A percentile compares a stretch with the other conserved stretches of the same genome.
phyloP scores from a whole-genome alignment of 768 basidiomycete species.

The Suillus weaverae region DNA sequence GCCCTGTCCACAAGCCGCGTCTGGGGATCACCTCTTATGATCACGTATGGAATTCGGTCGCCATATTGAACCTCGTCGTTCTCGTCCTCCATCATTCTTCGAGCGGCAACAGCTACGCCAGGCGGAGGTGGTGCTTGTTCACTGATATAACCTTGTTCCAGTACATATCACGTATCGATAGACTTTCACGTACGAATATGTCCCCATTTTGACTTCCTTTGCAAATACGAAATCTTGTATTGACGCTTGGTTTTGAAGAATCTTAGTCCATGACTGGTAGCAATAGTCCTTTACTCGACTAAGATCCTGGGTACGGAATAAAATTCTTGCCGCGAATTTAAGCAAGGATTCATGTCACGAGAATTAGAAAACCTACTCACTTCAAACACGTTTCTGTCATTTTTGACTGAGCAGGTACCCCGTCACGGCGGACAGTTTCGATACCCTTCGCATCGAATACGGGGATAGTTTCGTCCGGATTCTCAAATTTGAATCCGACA shows the following conservation, averaged over 20 bases:
- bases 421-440: slow-evolving; percentile 93
- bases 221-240: slow-evolving; percentile 95
- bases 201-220: slow-evolving; percentile 91
- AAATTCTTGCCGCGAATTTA: slow-evolving; percentile 44
- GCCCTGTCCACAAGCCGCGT: slow-evolving; percentile 74
- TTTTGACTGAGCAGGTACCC: slow-evolving; percentile 86
- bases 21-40: slow-evolving; percentile 63
- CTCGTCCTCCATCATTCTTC: slow-evolving; percentile 70
- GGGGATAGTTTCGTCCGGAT: slow-evolving; percentile 73
- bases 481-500: slow-evolving; percentile 95
- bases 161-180: not conserved
- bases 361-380: slow-evolving; percentile 42
- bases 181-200: slow-evolving; percentile 66
- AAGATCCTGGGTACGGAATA: slow-evolving; percentile 89
- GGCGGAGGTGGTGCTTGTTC: slow-evolving; percentile 86
- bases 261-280: slow-evolving; percentile 77
- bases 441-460: slow-evolving; percentile 96
- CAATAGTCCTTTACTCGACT: slow-evolving; percentile 90
- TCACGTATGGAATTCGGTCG: slow-evolving; percentile 91
- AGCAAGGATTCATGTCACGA: not conserved
- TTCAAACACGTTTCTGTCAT: slow-evolving; percentile 90
- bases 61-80: slow-evolving; percentile 88
- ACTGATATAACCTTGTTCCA: slow-evolving; percentile 39
- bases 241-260: slow-evolving; percentile 77
- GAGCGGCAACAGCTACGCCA: slow-evolving; percentile 85